Evolutionary conservation across 2,329 filamentous ascomycete genomes (phyloP).

Genomic region (Fusarium staphyleae): DNA sequence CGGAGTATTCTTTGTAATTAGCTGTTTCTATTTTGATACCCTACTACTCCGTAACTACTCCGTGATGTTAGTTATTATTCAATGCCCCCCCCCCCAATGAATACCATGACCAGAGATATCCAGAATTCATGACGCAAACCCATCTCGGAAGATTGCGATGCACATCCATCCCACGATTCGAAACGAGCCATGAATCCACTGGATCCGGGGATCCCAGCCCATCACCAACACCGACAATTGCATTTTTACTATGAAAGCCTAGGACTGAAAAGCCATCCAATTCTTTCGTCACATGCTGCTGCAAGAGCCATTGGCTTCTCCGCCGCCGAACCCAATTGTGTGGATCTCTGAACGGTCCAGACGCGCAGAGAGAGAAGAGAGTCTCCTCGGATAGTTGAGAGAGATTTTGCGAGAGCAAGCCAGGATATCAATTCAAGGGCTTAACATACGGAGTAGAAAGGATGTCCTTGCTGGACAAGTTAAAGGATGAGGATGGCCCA

Average conservation of each 20-base stretch:
- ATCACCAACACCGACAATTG: conserved; percentile 21
- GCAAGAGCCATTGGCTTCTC: conserved; percentile 17
- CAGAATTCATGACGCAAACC: conserved; percentile 23
- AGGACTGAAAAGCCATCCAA: not conserved
- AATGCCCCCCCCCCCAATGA: conserved; percentile 14
- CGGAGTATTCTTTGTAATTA: no score
- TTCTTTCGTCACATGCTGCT: conserved; percentile 26
- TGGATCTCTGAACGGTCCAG: conserved; percentile 23
- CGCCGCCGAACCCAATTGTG: conserved; percentile 34
- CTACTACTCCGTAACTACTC: not conserved
- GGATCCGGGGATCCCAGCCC: conserved; percentile 16
- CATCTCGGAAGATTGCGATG: conserved; percentile 28
- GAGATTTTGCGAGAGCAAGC: no score
- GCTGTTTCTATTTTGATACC: no score
- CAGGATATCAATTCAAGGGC: no score
- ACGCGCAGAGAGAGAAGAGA: not conserved
- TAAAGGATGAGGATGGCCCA: no score
- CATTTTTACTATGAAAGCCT: conserved; percentile 1
- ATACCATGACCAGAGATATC: conserved; percentile 19
- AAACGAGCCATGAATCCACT: conserved; percentile 22
- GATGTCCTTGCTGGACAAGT: no score
- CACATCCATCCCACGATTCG: conserved; percentile 11
- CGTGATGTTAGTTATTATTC: no score
- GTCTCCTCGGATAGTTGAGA: no score
- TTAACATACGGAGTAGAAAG: no score